These are phyloP conservation scores for Singerocomus rubriflavus DNA, from an alignment of 1,284 basidiomycete genomes.

Conservation along the genomic window DNA sequence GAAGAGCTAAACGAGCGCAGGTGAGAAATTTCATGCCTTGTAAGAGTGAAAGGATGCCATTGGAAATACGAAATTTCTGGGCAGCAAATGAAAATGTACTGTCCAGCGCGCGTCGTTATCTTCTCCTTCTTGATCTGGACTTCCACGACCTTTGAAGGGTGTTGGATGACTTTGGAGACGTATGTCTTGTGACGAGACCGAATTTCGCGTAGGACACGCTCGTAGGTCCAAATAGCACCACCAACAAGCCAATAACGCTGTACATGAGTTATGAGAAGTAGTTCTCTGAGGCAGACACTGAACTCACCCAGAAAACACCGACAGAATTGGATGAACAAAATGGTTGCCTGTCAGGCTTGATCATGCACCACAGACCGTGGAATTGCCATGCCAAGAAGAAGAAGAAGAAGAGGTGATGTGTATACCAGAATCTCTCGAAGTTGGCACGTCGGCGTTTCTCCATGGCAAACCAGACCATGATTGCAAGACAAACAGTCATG, in stretches of 20 bases:
- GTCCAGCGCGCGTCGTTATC: conserved; percentile 73
- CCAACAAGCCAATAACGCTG: conserved; percentile 88
- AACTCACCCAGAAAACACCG: conserved; percentile 87
- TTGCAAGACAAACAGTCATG: conserved; percentile 68
- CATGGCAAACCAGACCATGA: conserved; percentile 81
- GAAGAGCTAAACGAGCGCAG: neutral
- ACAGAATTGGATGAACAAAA: conserved; percentile 82
- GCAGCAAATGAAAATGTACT: conserved; percentile 86
- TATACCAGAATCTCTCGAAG: conserved; percentile 89
- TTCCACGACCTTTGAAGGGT: conserved; percentile 87
- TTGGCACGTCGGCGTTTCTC: conserved; percentile 72
- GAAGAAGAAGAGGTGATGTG: conserved; percentile 83
- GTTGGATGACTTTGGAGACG: conserved; percentile 90
- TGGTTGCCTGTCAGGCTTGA: conserved; percentile 82
- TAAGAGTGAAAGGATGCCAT: conserved; percentile 93
- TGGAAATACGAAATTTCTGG: conserved; percentile 91
- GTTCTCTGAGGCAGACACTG: neutral
- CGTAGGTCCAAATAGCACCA: conserved; percentile 78
- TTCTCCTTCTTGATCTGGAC: conserved; percentile 94
- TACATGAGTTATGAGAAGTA: conserved; percentile 5
- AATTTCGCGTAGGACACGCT: conserved; percentile 85
- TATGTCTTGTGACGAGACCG: conserved; percentile 85
- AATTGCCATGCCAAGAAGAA: conserved; percentile 92
- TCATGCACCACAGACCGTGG: conserved; percentile 94
- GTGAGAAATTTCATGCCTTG: conserved; percentile 44